Evolutionary conservation across 2,329 filamentous ascomycete genomes (phyloP), one percentile per base, ranked within the genome.

Genomic region (Trichoderma guizhouense): DNA sequence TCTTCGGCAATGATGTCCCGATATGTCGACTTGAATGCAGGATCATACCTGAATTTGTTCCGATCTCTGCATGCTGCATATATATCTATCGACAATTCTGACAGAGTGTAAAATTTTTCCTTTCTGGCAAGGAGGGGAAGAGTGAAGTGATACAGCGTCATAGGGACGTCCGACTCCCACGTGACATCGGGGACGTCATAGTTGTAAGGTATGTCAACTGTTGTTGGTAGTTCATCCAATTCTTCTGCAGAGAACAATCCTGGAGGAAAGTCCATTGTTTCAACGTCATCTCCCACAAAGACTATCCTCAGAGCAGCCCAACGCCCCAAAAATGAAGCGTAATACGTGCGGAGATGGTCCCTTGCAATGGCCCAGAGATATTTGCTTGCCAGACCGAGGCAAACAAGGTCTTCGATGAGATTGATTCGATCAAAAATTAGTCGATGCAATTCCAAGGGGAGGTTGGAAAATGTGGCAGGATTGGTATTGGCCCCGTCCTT

Each of bases 301-400:
- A 72, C 70, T n/a, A 73, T 73, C 0, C 65, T 53, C 30, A 63
- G 8, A n/a, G 24, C 18, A 12, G 72, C 72, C 72, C 70, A 73
- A n/a, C 5, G 58, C 3, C 60, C 68, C 6, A 39, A 18, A 5
- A 43, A 57, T 15, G 28, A 30, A 26, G 18, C 14, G 2, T 34
- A 58, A 39, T 18, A 3, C 2, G 12, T 14, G 28, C 24, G 21
- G 11, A 68, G 7, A 7, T 43, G 6, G 9, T 60, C 53, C 53
- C 0, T 32, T 2, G 15, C 36, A 15, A 68, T 28, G 53, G 7
- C 5, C 30, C 32, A 68, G 24, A 68, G n/a, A 30, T 43, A n/a
- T 26, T 18, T 30, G 53, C 21, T 68, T 11, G 32, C n/a, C 0
- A 60, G 28, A 24, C 51, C 51, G 24, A 68, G 65, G 32, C 30